Evolutionary conservation across 768 basidiomycete genomes (phyloP).

Genomic region (Agaricus sinodeliciosus): DNA sequence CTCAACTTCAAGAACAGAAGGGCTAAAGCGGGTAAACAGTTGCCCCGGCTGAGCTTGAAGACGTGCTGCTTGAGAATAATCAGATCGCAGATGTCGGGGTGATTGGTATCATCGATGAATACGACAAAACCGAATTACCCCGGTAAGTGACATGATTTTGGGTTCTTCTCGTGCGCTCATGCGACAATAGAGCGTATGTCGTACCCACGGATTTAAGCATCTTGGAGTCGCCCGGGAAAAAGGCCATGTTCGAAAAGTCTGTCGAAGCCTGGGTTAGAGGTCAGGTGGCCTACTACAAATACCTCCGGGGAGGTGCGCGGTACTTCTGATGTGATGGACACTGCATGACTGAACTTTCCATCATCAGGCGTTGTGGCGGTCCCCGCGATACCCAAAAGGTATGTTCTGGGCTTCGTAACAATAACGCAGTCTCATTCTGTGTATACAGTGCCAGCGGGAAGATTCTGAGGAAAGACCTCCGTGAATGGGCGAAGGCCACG

Average conservation of each 20-base stretch:
- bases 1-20: not conserved
- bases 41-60: conserved; percentile 66
- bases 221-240: conserved; percentile 16
- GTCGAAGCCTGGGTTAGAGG: conserved; percentile 47
- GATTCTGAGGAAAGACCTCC: conserved; percentile 13
- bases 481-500: conserved; percentile 12
- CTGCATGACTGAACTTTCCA: not conserved
- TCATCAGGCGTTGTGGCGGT: conserved; percentile 41
- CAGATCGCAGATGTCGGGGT: conserved; percentile 61
- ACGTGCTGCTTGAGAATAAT: conserved; percentile 50
- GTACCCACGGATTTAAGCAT: conserved; percentile 23
- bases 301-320: conserved; percentile 46
- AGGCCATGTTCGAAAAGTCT: conserved; percentile 28
- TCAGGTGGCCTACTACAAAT: conserved; percentile 56
- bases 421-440: not conserved
- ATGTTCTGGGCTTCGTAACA: not conserved
- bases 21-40: conserved; percentile 23
- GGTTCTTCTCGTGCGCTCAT: not conserved
- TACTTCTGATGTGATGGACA: not conserved
- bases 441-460: conserved; percentile 12
- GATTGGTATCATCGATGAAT: conserved; percentile 46
- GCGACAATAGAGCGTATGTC: conserved; percentile 37
- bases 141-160: conserved; percentile 27
- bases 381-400: conserved; percentile 49
- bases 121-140: conserved; percentile 61